Conservation (phyloP, 768 basidiomycete species). For the Dictyophora rubrovolvata region DNA sequence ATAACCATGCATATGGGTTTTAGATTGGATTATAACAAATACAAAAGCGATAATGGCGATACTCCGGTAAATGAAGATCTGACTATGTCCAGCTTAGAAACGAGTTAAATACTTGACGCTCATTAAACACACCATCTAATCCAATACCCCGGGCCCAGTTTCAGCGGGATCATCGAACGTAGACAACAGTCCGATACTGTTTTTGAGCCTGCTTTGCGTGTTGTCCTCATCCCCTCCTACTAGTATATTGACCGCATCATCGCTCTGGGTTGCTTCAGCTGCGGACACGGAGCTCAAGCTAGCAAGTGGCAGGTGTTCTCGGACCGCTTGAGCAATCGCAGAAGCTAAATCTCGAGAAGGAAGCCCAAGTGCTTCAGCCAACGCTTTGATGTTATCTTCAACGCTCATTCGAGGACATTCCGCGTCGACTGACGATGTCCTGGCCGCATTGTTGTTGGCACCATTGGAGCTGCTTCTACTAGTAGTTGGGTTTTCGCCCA, state of each 20-base stretch:
- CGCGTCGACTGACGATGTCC: background rate
- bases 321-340: conserved; percentile 53
- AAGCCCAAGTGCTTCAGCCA: conserved; percentile 56
- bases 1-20: too few species aligned
- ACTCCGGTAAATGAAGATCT: too few species aligned
- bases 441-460: conserved; percentile 10
- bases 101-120: background rate
- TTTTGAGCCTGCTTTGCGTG: background rate
- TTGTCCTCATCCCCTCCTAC: background rate
- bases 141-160: background rate
- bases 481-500: conserved; percentile 6
- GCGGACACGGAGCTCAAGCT: conserved; percentile 43
- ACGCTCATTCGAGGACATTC: conserved; percentile 23
- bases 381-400: conserved; percentile 46
- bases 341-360: conserved; percentile 48
- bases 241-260: background rate
- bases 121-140: background rate
- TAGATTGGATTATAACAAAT: too few species aligned
- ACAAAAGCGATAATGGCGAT: too few species aligned
- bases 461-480: background rate
- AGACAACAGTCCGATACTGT: background rate
- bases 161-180: conserved; percentile 1
- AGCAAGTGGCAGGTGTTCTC: conserved; percentile 48
- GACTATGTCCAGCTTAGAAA: too few species aligned
- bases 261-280: conserved; percentile 2